Conservation (phyloP, 2,329 filamentous ascomycete genomes). For the Aspergillus uvarum region DNA sequence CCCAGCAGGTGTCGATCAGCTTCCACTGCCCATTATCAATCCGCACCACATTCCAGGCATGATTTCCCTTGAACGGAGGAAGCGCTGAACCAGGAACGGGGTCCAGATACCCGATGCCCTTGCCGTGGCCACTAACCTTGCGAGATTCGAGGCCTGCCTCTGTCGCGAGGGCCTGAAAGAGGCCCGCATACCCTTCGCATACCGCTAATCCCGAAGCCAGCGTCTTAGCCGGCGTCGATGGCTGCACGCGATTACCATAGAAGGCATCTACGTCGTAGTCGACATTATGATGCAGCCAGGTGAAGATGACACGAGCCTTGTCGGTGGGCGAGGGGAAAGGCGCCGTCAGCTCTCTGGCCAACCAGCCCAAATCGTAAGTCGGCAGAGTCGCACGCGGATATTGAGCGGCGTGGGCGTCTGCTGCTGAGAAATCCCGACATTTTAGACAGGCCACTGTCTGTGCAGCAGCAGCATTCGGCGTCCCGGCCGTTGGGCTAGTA, state of each 20-base stretch:
- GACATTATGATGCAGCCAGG: slow-evolving; percentile 94
- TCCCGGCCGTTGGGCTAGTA: slow-evolving; percentile 19
- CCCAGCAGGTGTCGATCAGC: slow-evolving; percentile 89
- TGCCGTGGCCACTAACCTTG: slow-evolving; percentile 76
- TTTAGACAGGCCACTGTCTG: slow-evolving; percentile 60
- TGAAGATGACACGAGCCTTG: slow-evolving; percentile 89
- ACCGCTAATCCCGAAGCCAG: slow-evolving; percentile 78
- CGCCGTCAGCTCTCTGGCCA: slow-evolving; percentile 74
- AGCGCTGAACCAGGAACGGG: slow-evolving; percentile 63
- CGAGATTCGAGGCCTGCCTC: slow-evolving; percentile 77
- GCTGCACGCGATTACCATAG: slow-evolving; percentile 67
- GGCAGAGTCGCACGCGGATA: slow-evolving; percentile 74
- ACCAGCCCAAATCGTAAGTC: slow-evolving; percentile 65
- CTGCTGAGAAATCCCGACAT: slow-evolving; percentile 83
- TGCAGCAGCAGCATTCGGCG: slow-evolving; percentile 16
- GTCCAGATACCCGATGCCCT: slow-evolving; percentile 72
- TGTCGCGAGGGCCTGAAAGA: slow-evolving; percentile 75
- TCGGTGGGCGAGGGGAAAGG: slow-evolving; percentile 82
- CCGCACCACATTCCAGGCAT: slow-evolving; percentile 91
- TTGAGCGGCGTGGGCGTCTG: slow-evolving; percentile 74
- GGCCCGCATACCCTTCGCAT: slow-evolving; percentile 84
- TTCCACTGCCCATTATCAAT: slow-evolving; percentile 91
- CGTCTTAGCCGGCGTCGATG: slow-evolving; percentile 69
- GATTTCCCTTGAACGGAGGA: slow-evolving; percentile 63
- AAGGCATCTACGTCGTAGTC: slow-evolving; percentile 79